phyloP scores from a whole-genome alignment of 2,329 filamentous ascomycete species.

The Trichoderma arundinaceum region DNA sequence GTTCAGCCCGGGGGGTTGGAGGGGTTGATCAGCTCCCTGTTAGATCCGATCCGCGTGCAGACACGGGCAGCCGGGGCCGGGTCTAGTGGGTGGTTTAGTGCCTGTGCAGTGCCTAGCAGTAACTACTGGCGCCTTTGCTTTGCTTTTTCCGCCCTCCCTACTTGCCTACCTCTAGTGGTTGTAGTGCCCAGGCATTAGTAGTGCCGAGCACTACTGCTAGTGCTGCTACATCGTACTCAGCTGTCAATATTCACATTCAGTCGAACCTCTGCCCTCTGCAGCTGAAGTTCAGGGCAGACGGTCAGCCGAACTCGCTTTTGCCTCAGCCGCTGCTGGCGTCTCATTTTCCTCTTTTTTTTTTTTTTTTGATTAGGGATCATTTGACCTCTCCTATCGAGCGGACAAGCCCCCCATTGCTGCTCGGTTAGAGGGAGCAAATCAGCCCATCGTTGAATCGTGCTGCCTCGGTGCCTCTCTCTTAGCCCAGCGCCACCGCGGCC shows the following conservation, averaged over 20 bases:
- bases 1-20: background rate
- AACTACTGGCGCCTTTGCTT: background rate
- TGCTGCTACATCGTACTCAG: background rate
- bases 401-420: too few species aligned
- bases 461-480: too few species aligned
- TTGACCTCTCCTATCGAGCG: too few species aligned
- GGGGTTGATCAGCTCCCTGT: conserved; percentile 9
- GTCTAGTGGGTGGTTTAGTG: background rate
- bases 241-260: background rate
- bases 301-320: conserved; percentile 5
- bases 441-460: too few species aligned
- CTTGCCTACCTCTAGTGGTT: background rate
- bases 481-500: too few species aligned
- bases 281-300: conserved; percentile 2
- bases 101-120: background rate
- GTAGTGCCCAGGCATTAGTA: too few species aligned
- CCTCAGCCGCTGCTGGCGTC: background rate
- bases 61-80: conserved; percentile 12
- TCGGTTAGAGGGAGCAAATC: too few species aligned
- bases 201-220: too few species aligned
- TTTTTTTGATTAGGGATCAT: too few species aligned
- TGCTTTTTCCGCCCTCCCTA: conserved; percentile 1
- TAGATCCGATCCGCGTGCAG: conserved; percentile 29
- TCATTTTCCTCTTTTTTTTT: background rate
- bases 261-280: background rate